A percentile compares a stretch with the other conserved stretches of the same genome.
Conservation (phyloP, 176 grass and related monocot genomes). For the Otatea glauca region DNA sequence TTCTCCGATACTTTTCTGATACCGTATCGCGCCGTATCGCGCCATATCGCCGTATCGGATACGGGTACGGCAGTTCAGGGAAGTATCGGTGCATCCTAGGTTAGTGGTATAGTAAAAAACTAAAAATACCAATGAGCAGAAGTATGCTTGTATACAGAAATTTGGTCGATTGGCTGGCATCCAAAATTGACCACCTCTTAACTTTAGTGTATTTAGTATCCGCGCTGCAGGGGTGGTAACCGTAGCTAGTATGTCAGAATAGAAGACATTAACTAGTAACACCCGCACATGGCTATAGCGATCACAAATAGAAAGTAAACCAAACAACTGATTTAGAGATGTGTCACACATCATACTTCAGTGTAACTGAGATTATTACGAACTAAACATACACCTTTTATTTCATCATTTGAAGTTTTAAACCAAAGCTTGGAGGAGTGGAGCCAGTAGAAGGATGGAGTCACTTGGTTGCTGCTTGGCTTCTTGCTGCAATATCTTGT, state of each 20-base stretch:
- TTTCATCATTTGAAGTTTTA: not conserved
- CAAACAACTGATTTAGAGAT: not conserved
- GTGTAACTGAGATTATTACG: not conserved
- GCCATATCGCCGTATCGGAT: too few relatives aligned
- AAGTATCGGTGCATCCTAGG: too few relatives aligned
- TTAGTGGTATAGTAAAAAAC: not conserved
- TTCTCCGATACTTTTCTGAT: too few relatives aligned
- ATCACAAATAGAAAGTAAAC: not conserved
- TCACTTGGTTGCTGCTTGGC: not conserved
- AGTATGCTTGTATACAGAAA: not conserved
- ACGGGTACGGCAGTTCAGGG: too few relatives aligned
- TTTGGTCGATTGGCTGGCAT: not conserved
- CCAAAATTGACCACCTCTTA: not conserved
- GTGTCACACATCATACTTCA: not conserved
- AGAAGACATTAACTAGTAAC: too few relatives aligned
- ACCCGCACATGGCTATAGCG: too few relatives aligned
- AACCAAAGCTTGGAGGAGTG: slow-evolving; percentile 8
- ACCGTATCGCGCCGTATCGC: too few relatives aligned
- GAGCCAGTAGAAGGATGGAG: not conserved
- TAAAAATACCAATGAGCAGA: not conserved
- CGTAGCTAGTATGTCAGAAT: too few relatives aligned
- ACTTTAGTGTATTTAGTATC: slow-evolving; percentile 7
- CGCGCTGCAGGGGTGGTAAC: not conserved
- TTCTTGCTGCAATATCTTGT: not conserved
- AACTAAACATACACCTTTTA: not conserved